These are phyloP conservation scores for Ophiostoma angusticollis DNA, from an alignment of 2,329 filamentous ascomycete species.

Conservation along the genomic window DNA sequence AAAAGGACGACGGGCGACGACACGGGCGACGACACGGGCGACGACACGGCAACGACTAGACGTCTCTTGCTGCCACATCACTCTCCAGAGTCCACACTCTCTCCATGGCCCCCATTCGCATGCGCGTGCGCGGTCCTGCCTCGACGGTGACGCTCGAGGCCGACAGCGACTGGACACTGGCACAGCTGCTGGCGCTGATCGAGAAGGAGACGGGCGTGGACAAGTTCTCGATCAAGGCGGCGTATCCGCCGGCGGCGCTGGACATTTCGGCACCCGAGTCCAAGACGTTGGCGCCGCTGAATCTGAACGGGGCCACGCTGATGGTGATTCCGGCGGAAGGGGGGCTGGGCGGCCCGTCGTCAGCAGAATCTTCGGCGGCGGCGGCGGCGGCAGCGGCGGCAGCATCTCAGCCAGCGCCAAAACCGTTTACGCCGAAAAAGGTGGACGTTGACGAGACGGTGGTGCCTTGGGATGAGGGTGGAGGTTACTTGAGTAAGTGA, in stretches of 20 bases:
- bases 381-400: slow-evolving; percentile 4
- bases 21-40: no score
- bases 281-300: slow-evolving; percentile 28
- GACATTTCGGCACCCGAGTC: slow-evolving; percentile 38
- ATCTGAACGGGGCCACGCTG: slow-evolving; percentile 37
- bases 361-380: slow-evolving; percentile 2
- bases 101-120: slow-evolving; percentile 35
- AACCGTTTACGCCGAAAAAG: slow-evolving; percentile 20
- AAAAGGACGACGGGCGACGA: no score
- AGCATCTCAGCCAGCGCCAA: slow-evolving; percentile 11
- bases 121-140: slow-evolving; percentile 62
- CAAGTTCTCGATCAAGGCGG: slow-evolving; percentile 67
- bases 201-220: slow-evolving; percentile 49
- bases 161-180: slow-evolving; percentile 52
- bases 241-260: slow-evolving; percentile 65
- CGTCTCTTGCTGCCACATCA: no score
- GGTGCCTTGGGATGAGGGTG: slow-evolving; percentile 35
- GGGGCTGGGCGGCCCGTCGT: slow-evolving; percentile 17
- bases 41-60: no score
- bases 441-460: slow-evolving; percentile 30
- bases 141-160: slow-evolving; percentile 61
- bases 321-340: slow-evolving; percentile 30
- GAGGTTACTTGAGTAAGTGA: slow-evolving; percentile 37
- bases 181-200: slow-evolving; percentile 47
- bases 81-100: not conserved